These are phyloP conservation scores for Antonospora locustae DNA, from an alignment of 371 early-diverging fungal genomes.

Conservation along the genomic window DNA sequence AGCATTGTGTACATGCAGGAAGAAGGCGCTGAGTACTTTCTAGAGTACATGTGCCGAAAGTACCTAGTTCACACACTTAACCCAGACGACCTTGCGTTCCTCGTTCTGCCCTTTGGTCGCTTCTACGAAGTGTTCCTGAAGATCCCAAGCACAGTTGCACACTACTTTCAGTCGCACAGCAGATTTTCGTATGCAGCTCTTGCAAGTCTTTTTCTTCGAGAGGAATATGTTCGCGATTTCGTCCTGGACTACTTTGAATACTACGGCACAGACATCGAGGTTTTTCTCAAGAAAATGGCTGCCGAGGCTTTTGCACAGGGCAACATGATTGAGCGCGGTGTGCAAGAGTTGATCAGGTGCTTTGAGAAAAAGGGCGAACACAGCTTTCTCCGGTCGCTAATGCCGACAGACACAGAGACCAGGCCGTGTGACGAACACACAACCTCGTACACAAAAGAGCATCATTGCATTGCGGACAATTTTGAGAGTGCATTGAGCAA, in stretches of 20 bases:
- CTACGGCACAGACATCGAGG: too few relatives aligned
- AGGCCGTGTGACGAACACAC: too few relatives aligned
- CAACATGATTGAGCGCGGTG: too few relatives aligned
- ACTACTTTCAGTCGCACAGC: conserved; percentile 7
- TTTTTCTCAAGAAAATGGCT: too few relatives aligned
- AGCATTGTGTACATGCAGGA: conserved; percentile 6
- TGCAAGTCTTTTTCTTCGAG: conserved; percentile 12
- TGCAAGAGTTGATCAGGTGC: too few relatives aligned
- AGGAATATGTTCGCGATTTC: conserved; percentile 16
- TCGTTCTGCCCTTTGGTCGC: conserved; percentile 21
- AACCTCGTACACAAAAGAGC: too few relatives aligned
- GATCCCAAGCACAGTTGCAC: conserved; percentile 2
- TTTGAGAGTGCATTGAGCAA: too few relatives aligned
- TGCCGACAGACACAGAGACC: too few relatives aligned
- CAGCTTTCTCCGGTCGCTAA: too few relatives aligned
- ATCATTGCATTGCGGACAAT: too few relatives aligned
- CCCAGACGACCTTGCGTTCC: conserved; percentile 29
- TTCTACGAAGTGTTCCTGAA: conserved; percentile 20
- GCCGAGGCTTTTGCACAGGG: too few relatives aligned
- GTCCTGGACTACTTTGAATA: conserved; percentile 33
- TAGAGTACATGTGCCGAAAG: conserved; percentile 38
- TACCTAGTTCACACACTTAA: conserved; percentile 34
- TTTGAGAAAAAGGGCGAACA: too few relatives aligned
- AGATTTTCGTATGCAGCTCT: conserved; percentile 13
- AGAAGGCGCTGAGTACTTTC: conserved; percentile 18